Evolutionary conservation across 2,329 filamentous ascomycete genomes (phyloP).

Genomic region (Pseudogymnoascus sp.): DNA sequence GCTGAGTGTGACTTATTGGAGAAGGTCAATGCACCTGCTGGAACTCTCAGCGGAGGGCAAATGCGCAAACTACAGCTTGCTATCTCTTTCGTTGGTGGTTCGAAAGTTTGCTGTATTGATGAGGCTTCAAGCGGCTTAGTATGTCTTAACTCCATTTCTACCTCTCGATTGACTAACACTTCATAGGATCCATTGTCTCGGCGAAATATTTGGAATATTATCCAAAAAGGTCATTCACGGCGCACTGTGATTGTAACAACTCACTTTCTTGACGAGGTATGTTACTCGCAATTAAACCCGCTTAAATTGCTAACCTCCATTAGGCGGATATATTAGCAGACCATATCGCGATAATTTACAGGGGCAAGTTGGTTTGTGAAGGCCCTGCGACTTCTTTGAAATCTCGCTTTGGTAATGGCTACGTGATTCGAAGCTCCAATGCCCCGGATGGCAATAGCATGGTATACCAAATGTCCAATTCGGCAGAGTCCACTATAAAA

Average conservation of each 20-base stretch:
- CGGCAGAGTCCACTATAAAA: constrained; percentile 45
- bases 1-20: constrained; percentile 49
- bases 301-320: background rate
- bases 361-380: constrained; percentile 53
- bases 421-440: constrained; percentile 30
- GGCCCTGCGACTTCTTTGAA: constrained; percentile 58
- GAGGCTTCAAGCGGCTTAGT: constrained; percentile 54
- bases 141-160: background rate
- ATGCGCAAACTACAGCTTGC: constrained; percentile 60
- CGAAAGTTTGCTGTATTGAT: constrained; percentile 55
- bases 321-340: constrained; percentile 55
- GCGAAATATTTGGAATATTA: constrained; percentile 61
- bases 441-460: constrained; percentile 13
- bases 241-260: constrained; percentile 58
- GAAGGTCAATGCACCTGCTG: constrained; percentile 47
- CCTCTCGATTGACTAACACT: constrained; percentile 10
- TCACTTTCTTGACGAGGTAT: constrained; percentile 54
- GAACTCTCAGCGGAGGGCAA: constrained; percentile 56
- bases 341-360: constrained; percentile 56
- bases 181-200: constrained; percentile 49
- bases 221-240: constrained; percentile 51
- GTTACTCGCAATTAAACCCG: background rate
- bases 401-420: constrained; percentile 51
- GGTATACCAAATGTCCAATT: constrained; percentile 32
- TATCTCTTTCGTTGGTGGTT: constrained; percentile 60